Base-by-base conservation (phyloP, 164 flowering plant species). In the Aristolochia contorta region DNA sequence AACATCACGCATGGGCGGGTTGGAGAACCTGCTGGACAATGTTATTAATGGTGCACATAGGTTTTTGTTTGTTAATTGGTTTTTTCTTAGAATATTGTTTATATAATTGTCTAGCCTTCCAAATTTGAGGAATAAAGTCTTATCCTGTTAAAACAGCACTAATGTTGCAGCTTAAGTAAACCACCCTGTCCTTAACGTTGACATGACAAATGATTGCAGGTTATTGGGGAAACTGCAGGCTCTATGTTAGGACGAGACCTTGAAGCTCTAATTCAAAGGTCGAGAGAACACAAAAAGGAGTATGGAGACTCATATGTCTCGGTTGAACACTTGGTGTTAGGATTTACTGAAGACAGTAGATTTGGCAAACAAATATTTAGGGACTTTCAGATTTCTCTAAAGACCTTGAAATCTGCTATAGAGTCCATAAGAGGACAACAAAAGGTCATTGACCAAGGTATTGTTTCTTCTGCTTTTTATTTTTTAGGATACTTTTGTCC, bases 301-400 rank as follows among this genome's bases (percentile, higher is more conserved):
- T 93, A 81, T 65, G 85, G 87, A 22, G 96, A 93, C 65, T 81
- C 96, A 20, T 90, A 81, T 75, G 86, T 93, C 43, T 90, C 99
- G 2, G 90, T 93, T 57, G 99, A 93, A 71, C 99, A 93, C 73
- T 72, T 93, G 70, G 93, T 93, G 58, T 95, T 93, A 79, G 95
- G 78, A 54, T 93, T 79, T 69, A 54, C 64, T 0, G 74, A 83
- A 69, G 99, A 93, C 72, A 72, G 78, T 57, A 78, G 99, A 47
- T 93, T 93, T 72, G 99, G 97, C 65, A 88, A 82, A 71, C 96
- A 90, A 52, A 61, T 93, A 66, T 93, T 83, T 50, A 84, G 74
- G 72, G 97, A 93, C 63, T 90, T 88, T 61, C 84, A 82, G 47
- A 69, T 93, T 57, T 79, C 97, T 12, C 69, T 65, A 32, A 72